Percentiles rank a stretch among this genome's conserved stretches.
Conservation (phyloP, 768 basidiomycete species). For the Mycena maculata region DNA sequence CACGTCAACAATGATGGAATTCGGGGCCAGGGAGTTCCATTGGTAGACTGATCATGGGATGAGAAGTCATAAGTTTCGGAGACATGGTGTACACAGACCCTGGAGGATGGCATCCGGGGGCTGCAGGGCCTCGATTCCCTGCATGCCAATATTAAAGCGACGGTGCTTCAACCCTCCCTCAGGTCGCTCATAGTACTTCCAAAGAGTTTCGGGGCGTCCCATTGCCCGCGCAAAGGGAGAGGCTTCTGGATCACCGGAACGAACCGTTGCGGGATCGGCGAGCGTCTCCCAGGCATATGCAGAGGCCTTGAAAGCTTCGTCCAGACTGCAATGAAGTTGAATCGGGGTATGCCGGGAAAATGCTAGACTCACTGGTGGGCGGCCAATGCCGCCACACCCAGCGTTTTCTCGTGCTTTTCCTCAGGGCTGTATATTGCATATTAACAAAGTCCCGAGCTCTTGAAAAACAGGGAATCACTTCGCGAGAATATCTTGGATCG, state of each 20-base stretch:
- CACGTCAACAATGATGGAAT: conserved; percentile 70
- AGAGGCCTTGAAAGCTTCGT: conserved; percentile 46
- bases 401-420: conserved; percentile 35
- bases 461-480: conserved; percentile 38
- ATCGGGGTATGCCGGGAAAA: neutral
- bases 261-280: conserved; percentile 40
- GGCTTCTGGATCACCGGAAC: conserved; percentile 40
- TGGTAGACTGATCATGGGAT: conserved; percentile 58
- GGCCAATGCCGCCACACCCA: conserved; percentile 41
- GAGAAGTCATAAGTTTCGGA: neutral
- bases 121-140: conserved; percentile 40
- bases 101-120: conserved; percentile 33
- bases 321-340: conserved; percentile 36
- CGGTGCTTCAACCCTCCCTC: conserved; percentile 35
- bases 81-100: neutral
- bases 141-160: conserved; percentile 49
- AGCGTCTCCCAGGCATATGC: conserved; percentile 48
- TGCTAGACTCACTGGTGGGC: conserved; percentile 38
- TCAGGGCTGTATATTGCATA: conserved; percentile 15
- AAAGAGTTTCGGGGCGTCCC: conserved; percentile 38
- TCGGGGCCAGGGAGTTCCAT: conserved; percentile 63
- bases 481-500: conserved; percentile 40
- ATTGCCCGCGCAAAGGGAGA: conserved; percentile 43
- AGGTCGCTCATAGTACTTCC: conserved; percentile 40
- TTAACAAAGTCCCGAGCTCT: neutral